Base-by-base conservation (phyloP, 805 yeast species). In the Martiniozyma abietophila region DNA sequence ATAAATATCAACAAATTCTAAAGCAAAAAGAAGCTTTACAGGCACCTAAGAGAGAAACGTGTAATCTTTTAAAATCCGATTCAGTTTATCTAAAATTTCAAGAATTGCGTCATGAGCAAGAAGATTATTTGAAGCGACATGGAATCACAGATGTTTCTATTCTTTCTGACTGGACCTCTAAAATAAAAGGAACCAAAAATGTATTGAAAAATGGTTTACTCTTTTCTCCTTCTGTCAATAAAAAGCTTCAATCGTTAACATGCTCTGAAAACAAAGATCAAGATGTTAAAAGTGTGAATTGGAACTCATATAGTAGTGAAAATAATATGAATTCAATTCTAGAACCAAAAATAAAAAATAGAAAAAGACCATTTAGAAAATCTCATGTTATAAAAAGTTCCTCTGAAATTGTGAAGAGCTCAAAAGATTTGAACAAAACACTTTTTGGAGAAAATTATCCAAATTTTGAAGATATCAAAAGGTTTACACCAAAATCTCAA, bases 71-170 rank as follows among this genome's bases (percentile, higher is more conserved):
- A 4, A 37, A 38, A 22, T 43, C 47, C 2, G 24, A 36, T 22
- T 44, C 48, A 11, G 46, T 42, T 25, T 44, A 46, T 39, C 18
- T 31, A 8, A 29, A 40, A 18, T 44, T 44, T 21, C 42, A 36
- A 17, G 15, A 28, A 12, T 32, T 42, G 34, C 34, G 47, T 22
- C 23, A 17, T n/a, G 25, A 26, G 11, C 52, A 50, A 19, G 58
- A 54, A 16, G 34, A 32, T 3, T 34, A 42, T 2, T 25, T 50
- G 11, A 36, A 40, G 11, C 28, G 32, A 19, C 36, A 34, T 15
- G 56, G 58, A 25, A 49, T 54, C 4, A 42, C 46, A 7, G 31
- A 35, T 3, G 46, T 53, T 8, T 22, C 41, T 2, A 50, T 47
- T 8, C 21, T 43, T 14, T 32, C 35, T 5, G n/a, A 25, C 6